Evolutionary conservation across 2,329 filamentous ascomycete genomes (phyloP).

Genomic region (Ophiosphaerella narmari): DNA sequence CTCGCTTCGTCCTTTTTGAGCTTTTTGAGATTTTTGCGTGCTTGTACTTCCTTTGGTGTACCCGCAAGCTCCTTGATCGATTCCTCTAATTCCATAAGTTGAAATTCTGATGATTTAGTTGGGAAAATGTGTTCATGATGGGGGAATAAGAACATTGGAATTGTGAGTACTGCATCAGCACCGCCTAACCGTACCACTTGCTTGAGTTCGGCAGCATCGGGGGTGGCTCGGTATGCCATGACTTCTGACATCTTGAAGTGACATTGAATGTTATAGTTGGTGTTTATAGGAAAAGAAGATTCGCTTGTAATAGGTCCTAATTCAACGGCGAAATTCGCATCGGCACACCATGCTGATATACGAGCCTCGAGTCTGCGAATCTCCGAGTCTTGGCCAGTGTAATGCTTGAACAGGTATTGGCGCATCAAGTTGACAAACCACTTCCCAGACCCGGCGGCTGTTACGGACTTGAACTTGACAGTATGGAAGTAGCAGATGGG

Average conservation of each 20-base stretch:
- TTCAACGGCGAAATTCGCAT: slow-evolving; percentile 59
- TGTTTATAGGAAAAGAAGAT: slow-evolving; percentile 55
- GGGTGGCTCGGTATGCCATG: slow-evolving; percentile 55
- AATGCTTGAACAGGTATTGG: slow-evolving; percentile 56
- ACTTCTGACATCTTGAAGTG: slow-evolving; percentile 54
- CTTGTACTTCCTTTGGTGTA: slow-evolving; percentile 50
- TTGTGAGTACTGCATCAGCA: slow-evolving; percentile 54
- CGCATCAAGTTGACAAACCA: slow-evolving; percentile 56
- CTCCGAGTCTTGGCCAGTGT: slow-evolving; percentile 50
- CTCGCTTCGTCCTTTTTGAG: slow-evolving; percentile 54
- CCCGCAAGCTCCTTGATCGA: slow-evolving; percentile 51
- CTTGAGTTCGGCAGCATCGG: slow-evolving; percentile 49
- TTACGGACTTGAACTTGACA: slow-evolving; percentile 56
- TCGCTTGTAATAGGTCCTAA: slow-evolving; percentile 52
- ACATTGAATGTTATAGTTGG: slow-evolving; percentile 54
- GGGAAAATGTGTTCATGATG: slow-evolving; percentile 61
- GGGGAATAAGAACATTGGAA: slow-evolving; percentile 58
- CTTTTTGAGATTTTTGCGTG: slow-evolving; percentile 47
- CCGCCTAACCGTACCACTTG: slow-evolving; percentile 58
- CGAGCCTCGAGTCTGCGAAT: slow-evolving; percentile 53
- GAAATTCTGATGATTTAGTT: slow-evolving; percentile 41
- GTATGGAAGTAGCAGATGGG: slow-evolving; percentile 60
- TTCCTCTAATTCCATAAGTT: slow-evolving; percentile 40
- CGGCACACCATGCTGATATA: slow-evolving; percentile 56
- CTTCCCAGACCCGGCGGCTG: slow-evolving; percentile 55